These are phyloP conservation scores for Alternaria viburni DNA, from an alignment of 2,329 filamentous ascomycete species.

Conservation along the genomic window DNA sequence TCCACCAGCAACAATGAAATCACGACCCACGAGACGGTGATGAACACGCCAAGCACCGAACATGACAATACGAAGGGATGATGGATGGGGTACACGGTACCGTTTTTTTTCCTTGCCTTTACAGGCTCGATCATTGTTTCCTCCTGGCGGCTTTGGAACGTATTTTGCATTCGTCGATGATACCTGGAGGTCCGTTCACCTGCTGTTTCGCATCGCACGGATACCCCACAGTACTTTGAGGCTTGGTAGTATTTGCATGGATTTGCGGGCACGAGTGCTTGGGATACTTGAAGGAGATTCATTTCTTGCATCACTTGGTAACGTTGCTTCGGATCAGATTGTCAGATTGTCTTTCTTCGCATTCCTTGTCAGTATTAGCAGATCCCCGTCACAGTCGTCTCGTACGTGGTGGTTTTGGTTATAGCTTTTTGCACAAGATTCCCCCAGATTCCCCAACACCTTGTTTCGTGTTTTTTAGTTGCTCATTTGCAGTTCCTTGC, in stretches of 20 bases:
- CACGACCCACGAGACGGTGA: slow-evolving; percentile 32
- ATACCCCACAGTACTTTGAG: slow-evolving; percentile 21
- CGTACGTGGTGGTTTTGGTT: slow-evolving; percentile 23
- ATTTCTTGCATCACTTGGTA: slow-evolving; percentile 30
- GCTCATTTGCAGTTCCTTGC: slow-evolving; percentile 20
- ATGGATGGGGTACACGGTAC: slow-evolving; percentile 10
- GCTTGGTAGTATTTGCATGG: slow-evolving; percentile 39
- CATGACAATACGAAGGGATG: slow-evolving; percentile 21
- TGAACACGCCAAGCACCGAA: slow-evolving; percentile 17
- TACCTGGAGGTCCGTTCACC: slow-evolving; percentile 26
- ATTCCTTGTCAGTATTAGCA: slow-evolving; percentile 15
- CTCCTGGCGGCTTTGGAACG: slow-evolving; percentile 11
- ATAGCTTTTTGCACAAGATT: slow-evolving; percentile 38
- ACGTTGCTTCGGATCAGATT: slow-evolving; percentile 26
- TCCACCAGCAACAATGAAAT: slow-evolving; percentile 18
- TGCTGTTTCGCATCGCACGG: slow-evolving; percentile 22
- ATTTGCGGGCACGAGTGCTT: slow-evolving; percentile 29
- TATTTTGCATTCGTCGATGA: slow-evolving; percentile 30
- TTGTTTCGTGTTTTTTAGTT: slow-evolving; percentile 15
- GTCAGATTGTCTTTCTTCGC: slow-evolving; percentile 8
- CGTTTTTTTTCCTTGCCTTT: slow-evolving; percentile 16
- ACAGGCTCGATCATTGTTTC: slow-evolving; percentile 14
- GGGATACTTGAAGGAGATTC: slow-evolving; percentile 15
- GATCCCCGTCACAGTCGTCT: slow-evolving; percentile 19
- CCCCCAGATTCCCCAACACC: slow-evolving; percentile 26